These are phyloP conservation scores for Fusarium siculi DNA, from an alignment of 2,329 filamentous ascomycete genomes.

Conservation along the genomic window DNA sequence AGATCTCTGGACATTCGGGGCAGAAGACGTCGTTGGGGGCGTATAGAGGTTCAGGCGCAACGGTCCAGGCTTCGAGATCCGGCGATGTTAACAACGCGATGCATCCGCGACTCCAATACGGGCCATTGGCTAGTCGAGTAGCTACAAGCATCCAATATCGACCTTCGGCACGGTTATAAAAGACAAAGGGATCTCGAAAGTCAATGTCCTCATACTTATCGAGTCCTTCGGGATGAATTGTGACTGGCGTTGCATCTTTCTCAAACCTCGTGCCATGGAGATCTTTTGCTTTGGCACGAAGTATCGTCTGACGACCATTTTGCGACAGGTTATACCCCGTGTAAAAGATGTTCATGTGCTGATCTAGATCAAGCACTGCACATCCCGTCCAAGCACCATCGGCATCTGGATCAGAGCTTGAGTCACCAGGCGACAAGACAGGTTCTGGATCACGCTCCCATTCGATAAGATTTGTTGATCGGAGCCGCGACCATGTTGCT, in stretches of 20 bases:
- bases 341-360: conserved; percentile 51
- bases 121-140: conserved; percentile 46
- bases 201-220: conserved; percentile 48
- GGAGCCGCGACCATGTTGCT: conserved; percentile 48
- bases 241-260: conserved; percentile 35
- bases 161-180: conserved; percentile 45
- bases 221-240: conserved; percentile 35
- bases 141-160: conserved; percentile 53
- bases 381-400: conserved; percentile 51
- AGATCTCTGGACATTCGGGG: conserved; percentile 52
- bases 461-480: conserved; percentile 44
- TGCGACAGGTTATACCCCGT: conserved; percentile 49
- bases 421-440: conserved; percentile 38
- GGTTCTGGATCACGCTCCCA: conserved; percentile 45
- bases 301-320: conserved; percentile 48
- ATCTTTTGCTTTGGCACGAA: conserved; percentile 43
- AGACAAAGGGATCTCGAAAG: conserved; percentile 51
- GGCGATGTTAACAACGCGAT: conserved; percentile 50
- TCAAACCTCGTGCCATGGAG: conserved; percentile 45
- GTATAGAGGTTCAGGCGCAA: conserved; percentile 47
- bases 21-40: conserved; percentile 50
- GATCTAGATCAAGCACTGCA: conserved; percentile 47
- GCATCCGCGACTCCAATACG: conserved; percentile 51
- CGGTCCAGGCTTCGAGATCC: conserved; percentile 47
- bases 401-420: conserved; percentile 41